Conservation (phyloP, 306 rosid species). For the Psophocarpus tetragonolobus region DNA sequence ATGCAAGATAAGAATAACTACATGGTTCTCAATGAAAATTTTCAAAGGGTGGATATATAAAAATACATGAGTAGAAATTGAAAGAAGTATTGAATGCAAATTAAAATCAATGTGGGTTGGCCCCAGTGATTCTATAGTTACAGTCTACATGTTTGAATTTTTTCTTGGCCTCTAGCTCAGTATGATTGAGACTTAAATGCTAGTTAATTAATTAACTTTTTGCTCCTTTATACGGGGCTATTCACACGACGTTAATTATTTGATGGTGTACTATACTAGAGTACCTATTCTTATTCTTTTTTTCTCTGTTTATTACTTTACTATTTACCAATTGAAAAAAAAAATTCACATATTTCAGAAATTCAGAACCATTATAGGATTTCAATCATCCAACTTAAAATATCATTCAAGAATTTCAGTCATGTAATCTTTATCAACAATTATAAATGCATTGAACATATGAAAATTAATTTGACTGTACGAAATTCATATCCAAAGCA, state of each 20-base stretch:
- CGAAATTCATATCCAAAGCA: neutral
- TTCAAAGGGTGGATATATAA: neutral
- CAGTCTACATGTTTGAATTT: neutral
- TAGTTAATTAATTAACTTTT: neutral
- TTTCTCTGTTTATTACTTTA: neutral
- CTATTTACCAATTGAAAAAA: neutral
- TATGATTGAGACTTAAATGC: too few species aligned
- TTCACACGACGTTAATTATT: neutral
- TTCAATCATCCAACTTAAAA: neutral
- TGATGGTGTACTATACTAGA: neutral
- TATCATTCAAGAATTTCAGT: neutral
- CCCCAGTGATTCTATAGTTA: neutral
- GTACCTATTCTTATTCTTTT: neutral
- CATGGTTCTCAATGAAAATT: neutral
- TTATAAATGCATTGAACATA: neutral
- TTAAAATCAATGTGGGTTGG: neutral
- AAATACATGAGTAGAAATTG: neutral
- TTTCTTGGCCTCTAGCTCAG: too few species aligned
- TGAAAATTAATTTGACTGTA: neutral
- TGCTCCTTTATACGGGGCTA: neutral
- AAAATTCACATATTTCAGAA: neutral
- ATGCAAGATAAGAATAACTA: neutral
- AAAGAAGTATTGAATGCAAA: conserved; percentile 21
- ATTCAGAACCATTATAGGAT: neutral
- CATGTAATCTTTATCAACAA: neutral